Evolutionary conservation across 495 filamentous ascomycete species (phyloP).

Genomic region (Xylaria scruposa): DNA sequence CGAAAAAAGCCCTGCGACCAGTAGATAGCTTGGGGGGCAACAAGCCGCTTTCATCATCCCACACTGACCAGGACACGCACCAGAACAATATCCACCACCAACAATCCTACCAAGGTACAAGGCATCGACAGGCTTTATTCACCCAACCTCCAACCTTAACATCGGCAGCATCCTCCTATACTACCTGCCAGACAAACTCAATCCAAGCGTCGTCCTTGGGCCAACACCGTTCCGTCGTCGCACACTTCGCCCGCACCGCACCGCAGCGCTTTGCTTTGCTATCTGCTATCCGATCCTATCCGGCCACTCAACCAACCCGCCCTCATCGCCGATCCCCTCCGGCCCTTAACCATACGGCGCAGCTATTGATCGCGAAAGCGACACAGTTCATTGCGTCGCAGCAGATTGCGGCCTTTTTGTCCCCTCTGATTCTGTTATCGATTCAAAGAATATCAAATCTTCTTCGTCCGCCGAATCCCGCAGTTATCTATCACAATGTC

Average conservation of each 20-base stretch:
- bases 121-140: background rate
- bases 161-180: background rate
- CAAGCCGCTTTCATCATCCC: constrained; percentile 46
- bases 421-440: background rate
- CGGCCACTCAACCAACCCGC: constrained; percentile 7
- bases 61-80: constrained; percentile 30
- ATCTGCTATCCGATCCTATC: constrained; percentile 17
- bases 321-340: background rate
- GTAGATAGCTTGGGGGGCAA: background rate
- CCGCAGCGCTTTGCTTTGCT: constrained; percentile 15
- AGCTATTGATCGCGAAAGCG: background rate
- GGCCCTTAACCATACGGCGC: background rate
- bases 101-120: constrained; percentile 30
- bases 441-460: constrained; percentile 23
- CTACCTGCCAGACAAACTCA: background rate
- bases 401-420: background rate
- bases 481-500: constrained; percentile 73
- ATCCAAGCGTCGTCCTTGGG: background rate
- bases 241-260: constrained; percentile 13
- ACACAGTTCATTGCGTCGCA: background rate
- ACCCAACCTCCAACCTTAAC: background rate
- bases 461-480: constrained; percentile 1
- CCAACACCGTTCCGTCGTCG: constrained; percentile 16
- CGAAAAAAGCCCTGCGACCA: constrained; percentile 52
- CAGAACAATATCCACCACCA: constrained; percentile 28